These are phyloP conservation scores for Blastocystis sp. DNA, from an alignment of 352 stramenopile genomes.

Conservation along the genomic window DNA sequence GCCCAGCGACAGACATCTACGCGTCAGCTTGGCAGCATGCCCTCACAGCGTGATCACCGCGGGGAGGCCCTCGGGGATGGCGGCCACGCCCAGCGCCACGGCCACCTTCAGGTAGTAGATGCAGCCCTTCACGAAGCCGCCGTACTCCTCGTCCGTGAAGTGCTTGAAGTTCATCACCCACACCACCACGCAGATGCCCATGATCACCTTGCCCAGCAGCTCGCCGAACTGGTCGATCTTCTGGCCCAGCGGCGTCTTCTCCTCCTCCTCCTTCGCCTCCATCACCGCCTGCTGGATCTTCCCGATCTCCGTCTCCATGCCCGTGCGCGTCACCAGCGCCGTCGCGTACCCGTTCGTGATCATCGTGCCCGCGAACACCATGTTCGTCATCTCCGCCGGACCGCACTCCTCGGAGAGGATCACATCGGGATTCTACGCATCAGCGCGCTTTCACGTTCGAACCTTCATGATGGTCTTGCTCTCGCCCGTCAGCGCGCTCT, in stretches of 20 bases:
- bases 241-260: slow-evolving; percentile 91
- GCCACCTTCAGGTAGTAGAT: slow-evolving; percentile 99
- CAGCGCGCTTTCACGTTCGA: background rate
- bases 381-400: slow-evolving; percentile 86
- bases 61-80: slow-evolving; percentile 95
- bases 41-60: slow-evolving; percentile 90
- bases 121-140: slow-evolving; percentile 86
- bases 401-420: slow-evolving; percentile 18
- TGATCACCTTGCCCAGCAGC: slow-evolving; percentile 91
- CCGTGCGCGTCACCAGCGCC: slow-evolving; percentile 84
- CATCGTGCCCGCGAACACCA: slow-evolving; percentile 94
- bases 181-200: slow-evolving; percentile 83
- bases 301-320: slow-evolving; percentile 96
- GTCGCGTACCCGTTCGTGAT: slow-evolving; percentile 88
- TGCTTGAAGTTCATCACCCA: slow-evolving; percentile 85
- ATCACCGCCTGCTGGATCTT: slow-evolving; percentile 91
- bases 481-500: slow-evolving; percentile 93
- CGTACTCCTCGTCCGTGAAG: slow-evolving; percentile 76
- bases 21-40: background rate
- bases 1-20: slow-evolving; percentile 85
- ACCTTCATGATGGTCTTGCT: slow-evolving; percentile 86
- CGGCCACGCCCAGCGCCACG: slow-evolving; percentile 93
- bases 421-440: background rate
- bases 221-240: slow-evolving; percentile 97
- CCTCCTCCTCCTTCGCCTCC: slow-evolving; percentile 80